phyloP scores from a whole-genome alignment of 345 rosid species.

The Dimocarpus longan region DNA sequence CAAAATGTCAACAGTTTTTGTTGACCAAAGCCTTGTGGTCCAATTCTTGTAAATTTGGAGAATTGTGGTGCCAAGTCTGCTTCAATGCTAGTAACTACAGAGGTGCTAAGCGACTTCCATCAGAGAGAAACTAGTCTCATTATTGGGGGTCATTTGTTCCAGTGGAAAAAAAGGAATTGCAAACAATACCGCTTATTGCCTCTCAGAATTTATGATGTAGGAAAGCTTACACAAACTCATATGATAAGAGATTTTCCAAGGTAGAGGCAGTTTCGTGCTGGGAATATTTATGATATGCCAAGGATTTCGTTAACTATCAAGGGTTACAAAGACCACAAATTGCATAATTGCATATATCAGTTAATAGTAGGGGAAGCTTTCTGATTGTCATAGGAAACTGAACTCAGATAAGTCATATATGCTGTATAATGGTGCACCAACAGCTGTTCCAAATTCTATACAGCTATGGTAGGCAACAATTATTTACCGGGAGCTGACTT shows the following conservation, averaged over 20 bases:
- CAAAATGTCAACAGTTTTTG: background rate
- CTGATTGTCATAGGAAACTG: no score
- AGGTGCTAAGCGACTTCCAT: no score
- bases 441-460: background rate
- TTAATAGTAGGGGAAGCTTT: no score
- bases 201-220: background rate
- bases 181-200: no score
- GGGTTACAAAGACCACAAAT: background rate
- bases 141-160: no score
- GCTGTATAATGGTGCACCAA: background rate
- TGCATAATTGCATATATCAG: background rate
- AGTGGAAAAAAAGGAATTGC: no score
- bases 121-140: no score
- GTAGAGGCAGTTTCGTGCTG: background rate
- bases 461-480: background rate
- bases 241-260: background rate
- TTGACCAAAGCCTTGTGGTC: background rate
- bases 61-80: background rate
- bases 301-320: background rate
- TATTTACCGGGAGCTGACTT: background rate
- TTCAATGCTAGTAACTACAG: no score
- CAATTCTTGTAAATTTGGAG: background rate
- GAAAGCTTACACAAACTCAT: background rate
- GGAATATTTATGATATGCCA: background rate
- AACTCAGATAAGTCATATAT: no score